A percentile compares a stretch with the other conserved stretches of the same genome.
These are phyloP conservation scores for Phylloporus sp. DNA, from an alignment of 768 basidiomycete genomes.

Conservation along the genomic window DNA sequence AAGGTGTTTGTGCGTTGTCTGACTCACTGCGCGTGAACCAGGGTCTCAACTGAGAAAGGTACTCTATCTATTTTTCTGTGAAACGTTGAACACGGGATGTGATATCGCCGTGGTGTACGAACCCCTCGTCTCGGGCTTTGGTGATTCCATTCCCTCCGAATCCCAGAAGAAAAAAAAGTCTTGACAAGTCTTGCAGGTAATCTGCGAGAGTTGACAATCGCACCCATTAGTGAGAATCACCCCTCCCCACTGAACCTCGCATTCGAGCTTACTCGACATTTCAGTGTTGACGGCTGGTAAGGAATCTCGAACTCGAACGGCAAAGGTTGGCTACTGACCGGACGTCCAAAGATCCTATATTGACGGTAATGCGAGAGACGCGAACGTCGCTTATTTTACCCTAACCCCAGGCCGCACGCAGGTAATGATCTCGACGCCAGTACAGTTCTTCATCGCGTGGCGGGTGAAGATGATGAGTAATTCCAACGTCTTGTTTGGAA, in stretches of 20 bases:
- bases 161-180: no score
- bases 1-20: slow-evolving; percentile 37
- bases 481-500: slow-evolving; percentile 21
- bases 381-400: not conserved
- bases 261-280: slow-evolving; percentile 15
- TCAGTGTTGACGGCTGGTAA: slow-evolving; percentile 14
- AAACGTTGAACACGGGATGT: slow-evolving; percentile 45
- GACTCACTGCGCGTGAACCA: not conserved
- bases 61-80: slow-evolving; percentile 39
- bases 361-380: slow-evolving; percentile 33
- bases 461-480: slow-evolving; percentile 34
- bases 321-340: not conserved
- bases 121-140: slow-evolving; percentile 43
- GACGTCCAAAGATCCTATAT: slow-evolving; percentile 35
- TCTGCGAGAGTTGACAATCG: not conserved
- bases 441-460: slow-evolving; percentile 47
- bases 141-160: slow-evolving; percentile 19
- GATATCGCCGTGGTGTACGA: slow-evolving; percentile 43
- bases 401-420: no score
- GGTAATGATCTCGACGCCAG: slow-evolving; percentile 41
- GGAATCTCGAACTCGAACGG: not conserved
- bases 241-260: not conserved
- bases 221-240: slow-evolving; percentile 1
- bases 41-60: slow-evolving; percentile 29
- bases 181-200: slow-evolving; percentile 23